These are phyloP conservation scores for Canavalia ensiformis DNA, from an alignment of 306 rosid species.

Conservation along the genomic window DNA sequence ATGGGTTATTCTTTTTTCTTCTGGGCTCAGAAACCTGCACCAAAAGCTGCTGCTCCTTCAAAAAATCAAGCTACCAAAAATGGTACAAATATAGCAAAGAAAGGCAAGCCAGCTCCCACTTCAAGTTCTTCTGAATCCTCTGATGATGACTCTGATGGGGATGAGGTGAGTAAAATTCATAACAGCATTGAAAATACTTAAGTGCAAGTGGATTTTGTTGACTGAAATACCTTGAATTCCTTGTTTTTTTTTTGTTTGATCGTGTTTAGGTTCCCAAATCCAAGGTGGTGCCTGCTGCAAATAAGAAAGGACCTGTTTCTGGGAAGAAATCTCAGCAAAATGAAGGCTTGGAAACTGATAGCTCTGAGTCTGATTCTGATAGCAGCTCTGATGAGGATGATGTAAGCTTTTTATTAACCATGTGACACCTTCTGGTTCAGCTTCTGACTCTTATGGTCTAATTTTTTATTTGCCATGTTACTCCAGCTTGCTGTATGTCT, in stretches of 20 bases:
- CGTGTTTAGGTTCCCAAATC: constrained; percentile 58
- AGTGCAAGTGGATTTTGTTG: neutral
- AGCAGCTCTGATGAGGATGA: constrained; percentile 49
- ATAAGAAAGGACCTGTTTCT: constrained; percentile 41
- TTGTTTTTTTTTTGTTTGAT: neutral
- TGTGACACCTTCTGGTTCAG: neutral
- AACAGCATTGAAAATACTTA: neutral
- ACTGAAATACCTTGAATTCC: neutral
- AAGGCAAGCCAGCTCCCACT: constrained; percentile 33
- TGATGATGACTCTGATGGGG: constrained; percentile 54
- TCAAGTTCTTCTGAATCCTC: constrained; percentile 46
- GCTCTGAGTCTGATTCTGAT: constrained; percentile 47
- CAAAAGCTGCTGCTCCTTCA: constrained; percentile 44
- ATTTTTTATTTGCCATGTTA: no score
- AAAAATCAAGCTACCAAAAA: constrained; percentile 45
- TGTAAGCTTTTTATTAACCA: neutral
- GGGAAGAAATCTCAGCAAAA: constrained; percentile 36
- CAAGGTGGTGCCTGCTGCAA: constrained; percentile 43
- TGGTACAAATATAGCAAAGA: constrained; percentile 43
- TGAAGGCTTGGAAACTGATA: constrained; percentile 38
- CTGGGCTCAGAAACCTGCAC: constrained; percentile 55
- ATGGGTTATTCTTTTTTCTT: neutral
- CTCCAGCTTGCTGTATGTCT: no score
- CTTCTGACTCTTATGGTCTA: no score
- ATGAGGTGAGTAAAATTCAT: constrained; percentile 54